phyloP scores from a whole-genome alignment of 768 basidiomycete species.

The Leccinellum albellum region DNA sequence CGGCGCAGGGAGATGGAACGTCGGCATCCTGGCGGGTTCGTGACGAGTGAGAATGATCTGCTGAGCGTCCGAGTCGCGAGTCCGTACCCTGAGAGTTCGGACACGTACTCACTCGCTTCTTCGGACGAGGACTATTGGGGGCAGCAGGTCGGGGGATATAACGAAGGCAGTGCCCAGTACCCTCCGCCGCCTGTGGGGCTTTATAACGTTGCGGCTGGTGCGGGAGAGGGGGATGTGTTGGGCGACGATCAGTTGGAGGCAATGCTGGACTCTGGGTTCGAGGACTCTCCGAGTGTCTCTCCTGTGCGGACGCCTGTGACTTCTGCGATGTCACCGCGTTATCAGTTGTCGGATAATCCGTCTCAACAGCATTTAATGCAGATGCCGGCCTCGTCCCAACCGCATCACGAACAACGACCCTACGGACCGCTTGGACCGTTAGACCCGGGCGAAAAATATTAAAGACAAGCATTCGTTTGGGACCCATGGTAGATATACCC shows the following conservation, averaged over 20 bases:
- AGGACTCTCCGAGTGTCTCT: conserved; percentile 53
- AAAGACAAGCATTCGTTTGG: conserved; percentile 14
- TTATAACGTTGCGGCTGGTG: conserved; percentile 35
- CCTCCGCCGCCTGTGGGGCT: conserved; percentile 85
- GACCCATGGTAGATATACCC: conserved; percentile 14
- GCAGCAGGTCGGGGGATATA: conserved; percentile 90
- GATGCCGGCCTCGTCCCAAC: conserved; percentile 31
- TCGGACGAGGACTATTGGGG: conserved; percentile 98
- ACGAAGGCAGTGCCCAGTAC: conserved; percentile 74
- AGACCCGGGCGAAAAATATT: conserved; percentile 56
- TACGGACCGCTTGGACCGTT: conserved; percentile 58
- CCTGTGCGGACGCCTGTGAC: conserved; percentile 34
- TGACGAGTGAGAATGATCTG: conserved; percentile 58
- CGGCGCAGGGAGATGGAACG: conserved; percentile 80
- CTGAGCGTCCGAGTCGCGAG: conserved; percentile 57
- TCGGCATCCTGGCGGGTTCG: conserved; percentile 64
- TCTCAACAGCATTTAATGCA: conserved; percentile 28
- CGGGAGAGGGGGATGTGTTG: conserved; percentile 39
- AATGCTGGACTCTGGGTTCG: conserved; percentile 90
- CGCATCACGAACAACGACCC: conserved; percentile 37
- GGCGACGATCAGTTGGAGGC: conserved; percentile 80
- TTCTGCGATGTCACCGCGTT: conserved; percentile 46
- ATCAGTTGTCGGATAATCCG: conserved; percentile 59
- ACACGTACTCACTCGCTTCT: conserved; percentile 74
- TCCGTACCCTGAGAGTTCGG: conserved; percentile 71